A percentile compares a stretch with the other conserved stretches of the same genome.
phyloP scores from a whole-genome alignment of 1,284 basidiomycete species.

The Porodaedalea pini region DNA sequence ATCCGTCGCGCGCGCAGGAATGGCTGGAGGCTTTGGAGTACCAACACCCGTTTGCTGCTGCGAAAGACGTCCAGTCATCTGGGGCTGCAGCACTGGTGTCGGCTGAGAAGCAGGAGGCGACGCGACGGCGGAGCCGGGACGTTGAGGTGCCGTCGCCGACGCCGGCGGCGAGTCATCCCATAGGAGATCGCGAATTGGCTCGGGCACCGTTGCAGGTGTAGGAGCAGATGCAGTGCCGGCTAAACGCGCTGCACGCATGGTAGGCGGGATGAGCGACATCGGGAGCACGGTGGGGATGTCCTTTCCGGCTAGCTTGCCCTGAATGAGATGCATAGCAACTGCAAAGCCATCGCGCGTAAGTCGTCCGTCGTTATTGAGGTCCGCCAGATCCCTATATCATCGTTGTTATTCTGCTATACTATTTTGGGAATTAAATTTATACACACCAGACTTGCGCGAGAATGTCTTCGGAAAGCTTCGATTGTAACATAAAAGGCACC shows the following conservation, averaged over 20 bases:
- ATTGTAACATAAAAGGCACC: conserved; percentile 95
- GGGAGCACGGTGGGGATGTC: conserved; percentile 77
- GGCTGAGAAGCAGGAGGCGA: conserved; percentile 20
- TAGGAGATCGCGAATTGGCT: conserved; percentile 41
- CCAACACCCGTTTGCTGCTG: conserved; percentile 26
- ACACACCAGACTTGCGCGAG: conserved; percentile 90
- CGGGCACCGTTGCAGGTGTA: conserved; percentile 35
- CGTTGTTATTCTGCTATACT: conserved; percentile 19
- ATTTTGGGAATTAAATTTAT: background rate
- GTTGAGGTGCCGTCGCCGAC: conserved; percentile 37
- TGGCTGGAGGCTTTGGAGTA: conserved; percentile 22
- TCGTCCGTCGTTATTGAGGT: conserved; percentile 85
- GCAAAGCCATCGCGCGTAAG: conserved; percentile 94
- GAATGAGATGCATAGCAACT: conserved; percentile 94
- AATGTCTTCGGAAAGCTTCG: conserved; percentile 78
- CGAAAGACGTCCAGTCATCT: conserved; percentile 29
- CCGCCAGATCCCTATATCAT: conserved; percentile 81
- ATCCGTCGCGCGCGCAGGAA: conserved; percentile 33
- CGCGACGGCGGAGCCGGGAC: conserved; percentile 24
- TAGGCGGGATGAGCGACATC: conserved; percentile 75
- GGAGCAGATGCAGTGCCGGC: conserved; percentile 30
- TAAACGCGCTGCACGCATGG: conserved; percentile 48
- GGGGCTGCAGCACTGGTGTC: conserved; percentile 34
- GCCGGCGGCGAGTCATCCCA: conserved; percentile 66
- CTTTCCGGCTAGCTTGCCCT: conserved; percentile 81